Conservation (phyloP, 345 rosid species). For the Pistacia vera region DNA sequence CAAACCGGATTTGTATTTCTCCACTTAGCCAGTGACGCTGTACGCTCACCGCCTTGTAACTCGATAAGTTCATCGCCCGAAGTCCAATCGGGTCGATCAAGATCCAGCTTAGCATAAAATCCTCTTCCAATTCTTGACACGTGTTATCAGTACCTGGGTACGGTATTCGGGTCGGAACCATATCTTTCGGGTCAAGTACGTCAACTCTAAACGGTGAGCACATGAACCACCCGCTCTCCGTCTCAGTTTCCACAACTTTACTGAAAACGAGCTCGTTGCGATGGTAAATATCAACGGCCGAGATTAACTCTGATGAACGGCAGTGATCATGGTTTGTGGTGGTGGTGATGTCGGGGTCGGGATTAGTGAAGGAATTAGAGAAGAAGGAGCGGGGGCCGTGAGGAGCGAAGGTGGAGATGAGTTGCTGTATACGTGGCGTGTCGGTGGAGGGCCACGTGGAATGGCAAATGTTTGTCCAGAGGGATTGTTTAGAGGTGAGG, state of each 20-base stretch:
- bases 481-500: slow-evolving; percentile 39
- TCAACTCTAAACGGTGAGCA: slow-evolving; percentile 78
- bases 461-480: slow-evolving; percentile 59
- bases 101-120: slow-evolving; percentile 73
- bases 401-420: slow-evolving; percentile 45
- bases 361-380: slow-evolving; percentile 55
- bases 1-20: slow-evolving; percentile 61
- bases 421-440: slow-evolving; percentile 29
- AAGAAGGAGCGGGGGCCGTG: slow-evolving; percentile 68
- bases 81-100: slow-evolving; percentile 53
- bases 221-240: slow-evolving; percentile 60
- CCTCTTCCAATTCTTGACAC: slow-evolving; percentile 37
- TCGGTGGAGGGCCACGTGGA: slow-evolving; percentile 83
- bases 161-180: slow-evolving; percentile 48
- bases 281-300: slow-evolving; percentile 70
- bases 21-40: slow-evolving; percentile 78
- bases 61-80: slow-evolving; percentile 68
- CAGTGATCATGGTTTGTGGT: neutral
- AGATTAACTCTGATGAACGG: slow-evolving; percentile 45
- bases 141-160: slow-evolving; percentile 41
- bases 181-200: slow-evolving; percentile 63
- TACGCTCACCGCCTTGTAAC: slow-evolving; percentile 64
- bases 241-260: slow-evolving; percentile 60
- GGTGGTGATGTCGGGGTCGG: neutral
- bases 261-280: slow-evolving; percentile 43